Evolutionary conservation across 345 rosid species (phyloP), one percentile per base, ranked within the genome.

Genomic region (Lepidium sativum): DNA sequence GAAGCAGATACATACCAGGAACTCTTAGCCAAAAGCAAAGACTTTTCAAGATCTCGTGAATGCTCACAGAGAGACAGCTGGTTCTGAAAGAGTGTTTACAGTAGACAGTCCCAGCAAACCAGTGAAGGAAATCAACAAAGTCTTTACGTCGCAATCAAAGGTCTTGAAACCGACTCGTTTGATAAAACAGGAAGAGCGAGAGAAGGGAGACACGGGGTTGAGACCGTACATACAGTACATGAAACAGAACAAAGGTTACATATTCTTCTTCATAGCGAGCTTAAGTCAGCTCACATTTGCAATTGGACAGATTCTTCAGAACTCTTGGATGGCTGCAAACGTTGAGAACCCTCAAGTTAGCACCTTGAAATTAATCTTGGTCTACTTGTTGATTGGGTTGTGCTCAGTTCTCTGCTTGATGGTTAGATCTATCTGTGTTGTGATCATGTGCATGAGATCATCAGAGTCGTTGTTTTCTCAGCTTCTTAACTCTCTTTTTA

Each of bases 41-140:
- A 86, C 70, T 92, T 89, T n/a, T 78, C 87, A 80, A 73, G 88
- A 82, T 45, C 97, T 92, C 6, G 97, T 89, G 68, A 80, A 89
- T 60, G 97, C 98, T 42, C 97, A 89, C 77, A 86, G 80, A 80
- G 92, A 92, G 74, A 92, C 97, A 0, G 98, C 98, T 42, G 98
- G 98, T 14, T 79, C 88, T 1, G 87, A 82, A 53, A 84, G 86
- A 66, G 81, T 78, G 53, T 48, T 79, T 2, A 77, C 77, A n/a
- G 68, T 66, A 43, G 62, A 72, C 6, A 84, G 77, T 31, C 60
- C 81, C 4, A 54, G 17, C 37, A 72, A 53, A 25, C 65, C 75
- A 43, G 78, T 69, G 48, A 70, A 62, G 73, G 94, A 89, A 83
- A 92, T 92, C 68, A 79, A 68, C 70, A 82, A 70, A 59, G 77